A percentile compares a stretch with the other conserved stretches of the same genome.
These are phyloP conservation scores for Flammula alnicola DNA, from an alignment of 1,284 basidiomycete genomes.

Conservation along the genomic window DNA sequence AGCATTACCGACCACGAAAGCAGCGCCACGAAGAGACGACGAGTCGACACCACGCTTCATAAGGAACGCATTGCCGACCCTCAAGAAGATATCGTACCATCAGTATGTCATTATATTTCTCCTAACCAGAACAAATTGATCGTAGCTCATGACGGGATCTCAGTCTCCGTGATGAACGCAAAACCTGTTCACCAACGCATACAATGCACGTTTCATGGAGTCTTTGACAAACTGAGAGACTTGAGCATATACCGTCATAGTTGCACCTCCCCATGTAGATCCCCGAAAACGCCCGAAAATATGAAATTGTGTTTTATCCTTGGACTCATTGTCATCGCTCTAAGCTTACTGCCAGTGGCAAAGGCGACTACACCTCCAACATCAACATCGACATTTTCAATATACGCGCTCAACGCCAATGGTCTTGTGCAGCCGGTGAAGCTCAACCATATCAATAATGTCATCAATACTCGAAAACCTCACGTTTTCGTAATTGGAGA, in stretches of 20 bases:
- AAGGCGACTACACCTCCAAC: not conserved
- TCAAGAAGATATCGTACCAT: not conserved
- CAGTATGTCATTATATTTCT: not conserved
- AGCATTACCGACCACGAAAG: not conserved
- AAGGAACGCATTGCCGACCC: too few species aligned
- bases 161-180: not conserved
- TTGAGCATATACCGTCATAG: not conserved
- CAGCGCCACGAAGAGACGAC: too few species aligned
- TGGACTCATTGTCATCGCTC: not conserved
- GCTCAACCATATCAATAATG: conserved; percentile 4
- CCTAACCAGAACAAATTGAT: not conserved
- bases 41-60: too few species aligned
- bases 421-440: conserved; percentile 12
- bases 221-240: conserved; percentile 11
- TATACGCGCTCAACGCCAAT: conserved; percentile 16
- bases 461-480: conserved; percentile 4
- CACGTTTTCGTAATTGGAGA: conserved; percentile 14
- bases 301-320: not conserved
- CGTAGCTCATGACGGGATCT: not conserved
- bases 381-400: conserved; percentile 10
- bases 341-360: not conserved
- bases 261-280: conserved; percentile 1
- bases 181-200: not conserved
- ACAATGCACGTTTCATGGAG: conserved; percentile 2
- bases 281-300: not conserved